These are phyloP conservation scores for Pyricularia sp. DNA, from an alignment of 2,329 filamentous ascomycete species.

Conservation along the genomic window DNA sequence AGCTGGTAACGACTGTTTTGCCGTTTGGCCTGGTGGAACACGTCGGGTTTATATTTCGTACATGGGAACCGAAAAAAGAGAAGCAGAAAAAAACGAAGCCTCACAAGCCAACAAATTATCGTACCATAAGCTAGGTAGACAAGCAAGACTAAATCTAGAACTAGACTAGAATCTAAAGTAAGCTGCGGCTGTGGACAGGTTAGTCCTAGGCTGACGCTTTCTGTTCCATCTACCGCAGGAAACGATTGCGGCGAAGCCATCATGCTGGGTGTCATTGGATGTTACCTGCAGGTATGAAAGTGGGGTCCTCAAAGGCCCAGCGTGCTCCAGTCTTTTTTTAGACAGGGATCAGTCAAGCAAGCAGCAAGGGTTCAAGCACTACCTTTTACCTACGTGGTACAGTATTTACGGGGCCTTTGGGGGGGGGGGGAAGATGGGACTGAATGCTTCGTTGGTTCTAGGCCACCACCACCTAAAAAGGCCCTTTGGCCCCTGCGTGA, in stretches of 20 bases:
- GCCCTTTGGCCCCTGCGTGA: slow-evolving; percentile 7
- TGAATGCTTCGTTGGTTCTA: neutral
- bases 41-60: neutral
- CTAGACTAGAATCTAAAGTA: neutral
- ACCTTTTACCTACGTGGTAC: no score
- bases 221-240: neutral
- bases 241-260: neutral
- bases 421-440: neutral
- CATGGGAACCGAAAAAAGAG: neutral
- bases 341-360: neutral
- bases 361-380: neutral
- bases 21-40: no score
- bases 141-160: no score
- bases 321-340: neutral
- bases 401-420: neutral
- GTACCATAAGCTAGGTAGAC: no score
- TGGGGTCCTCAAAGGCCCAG: neutral
- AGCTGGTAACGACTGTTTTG: neutral
- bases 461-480: neutral
- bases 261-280: neutral
- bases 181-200: neutral
- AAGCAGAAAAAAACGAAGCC: neutral
- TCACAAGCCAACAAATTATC: neutral
- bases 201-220: neutral
- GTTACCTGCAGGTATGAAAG: neutral